Base-by-base conservation (phyloP, 768 basidiomycete species). In the Lentinula raphanica region DNA sequence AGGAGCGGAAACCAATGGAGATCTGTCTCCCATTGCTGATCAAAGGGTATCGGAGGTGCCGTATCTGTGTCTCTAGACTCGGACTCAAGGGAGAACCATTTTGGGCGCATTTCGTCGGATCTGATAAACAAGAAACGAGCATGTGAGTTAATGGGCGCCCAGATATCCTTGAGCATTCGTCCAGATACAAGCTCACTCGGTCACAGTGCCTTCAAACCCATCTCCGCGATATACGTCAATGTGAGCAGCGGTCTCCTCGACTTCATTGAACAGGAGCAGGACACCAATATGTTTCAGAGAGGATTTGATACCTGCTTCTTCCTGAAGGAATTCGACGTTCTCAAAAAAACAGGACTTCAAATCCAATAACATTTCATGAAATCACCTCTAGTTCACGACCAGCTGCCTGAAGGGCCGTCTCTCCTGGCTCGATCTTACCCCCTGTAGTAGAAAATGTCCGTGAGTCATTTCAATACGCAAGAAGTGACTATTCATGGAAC, bases 21-120 rank as follows among this genome's bases (percentile, higher is more conserved):
- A 62, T 92, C 91, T 50, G 83, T 82, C 1, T 79, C 81, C 81
- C 81, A 81, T 78, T 81, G 81, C 42, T 75, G 66, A 29, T 78
- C 76, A 65, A 82, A 88, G 0, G 91, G 91, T 29, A 92, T 82
- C 0, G 71, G 63, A 27, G 72, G 68, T 5, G 72, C 60, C 19
- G 28, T 32, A 36, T n/a, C 2, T 11, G 39, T 58, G 51, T 54
- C 49, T 25, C 49, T 60, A 61, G 64, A 58, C 23, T 28, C 2
- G 19, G 5, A 6, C 5, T 3, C 5, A 12, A 19, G 21, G 58
- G 32, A 71, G 66, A 91, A 93, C 92, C 92, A 95, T 64, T 84
- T 67, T 0, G 93, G 93, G 19, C 77, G 78, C 92, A 95, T 95
- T 67, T 95, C 93, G 31, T 94, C 92, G 0, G 88, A 84, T 64